Percentiles rank a stretch among this genome's conserved stretches.
phyloP scores from a whole-genome alignment of 768 basidiomycete species.

The Pleurotus eryngii region DNA sequence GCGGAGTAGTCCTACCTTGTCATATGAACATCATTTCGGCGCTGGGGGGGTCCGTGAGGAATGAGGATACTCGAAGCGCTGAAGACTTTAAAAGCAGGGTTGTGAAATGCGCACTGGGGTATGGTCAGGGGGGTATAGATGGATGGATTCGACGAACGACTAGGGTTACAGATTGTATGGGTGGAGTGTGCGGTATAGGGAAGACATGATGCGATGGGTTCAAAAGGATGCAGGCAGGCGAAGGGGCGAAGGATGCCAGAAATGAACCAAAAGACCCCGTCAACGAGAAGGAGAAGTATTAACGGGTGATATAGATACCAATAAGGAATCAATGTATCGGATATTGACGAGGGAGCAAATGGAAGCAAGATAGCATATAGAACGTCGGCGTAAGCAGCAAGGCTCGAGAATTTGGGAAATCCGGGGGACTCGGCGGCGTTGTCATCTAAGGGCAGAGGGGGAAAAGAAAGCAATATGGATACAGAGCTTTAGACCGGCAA shows the following conservation, averaged over 20 bases:
- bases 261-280: conserved; percentile 6
- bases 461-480: not conserved
- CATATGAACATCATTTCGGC: too few relatives aligned
- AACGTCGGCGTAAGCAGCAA: not conserved
- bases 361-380: not conserved
- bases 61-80: too few relatives aligned
- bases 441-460: too few relatives aligned
- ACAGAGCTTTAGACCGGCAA: not conserved
- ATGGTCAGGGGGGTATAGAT: too few relatives aligned
- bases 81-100: too few relatives aligned
- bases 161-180: too few relatives aligned
- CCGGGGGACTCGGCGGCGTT: not conserved
- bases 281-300: not conserved
- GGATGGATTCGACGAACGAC: too few relatives aligned
- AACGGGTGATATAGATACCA: not conserved
- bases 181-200: not conserved
- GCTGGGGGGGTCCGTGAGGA: too few relatives aligned
- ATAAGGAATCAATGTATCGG: not conserved
- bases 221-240: not conserved
- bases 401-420: too few relatives aligned
- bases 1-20: too few relatives aligned
- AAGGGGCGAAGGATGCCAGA: not conserved
- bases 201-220: not conserved
- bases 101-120: too few relatives aligned
- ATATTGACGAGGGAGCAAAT: not conserved